A percentile compares a stretch with the other conserved stretches of the same genome.
phyloP scores from a whole-genome alignment of 495 filamentous ascomycete species.

The Hypomontagnella submonticulosa region DNA sequence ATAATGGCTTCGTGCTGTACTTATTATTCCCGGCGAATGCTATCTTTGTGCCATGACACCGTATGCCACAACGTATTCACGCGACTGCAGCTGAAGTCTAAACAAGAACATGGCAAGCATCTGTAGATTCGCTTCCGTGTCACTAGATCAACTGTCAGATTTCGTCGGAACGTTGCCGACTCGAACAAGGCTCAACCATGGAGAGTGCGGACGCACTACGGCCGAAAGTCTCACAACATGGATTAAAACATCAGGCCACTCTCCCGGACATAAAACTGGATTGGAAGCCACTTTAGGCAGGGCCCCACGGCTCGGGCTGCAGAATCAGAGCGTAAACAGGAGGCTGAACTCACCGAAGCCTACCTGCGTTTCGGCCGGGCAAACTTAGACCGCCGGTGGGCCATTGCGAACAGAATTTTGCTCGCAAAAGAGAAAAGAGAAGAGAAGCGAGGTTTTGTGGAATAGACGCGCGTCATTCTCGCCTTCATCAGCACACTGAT shows the following conservation, averaged over 20 bases:
- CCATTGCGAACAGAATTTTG: no score
- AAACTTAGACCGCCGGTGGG: no score
- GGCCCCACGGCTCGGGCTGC: neutral
- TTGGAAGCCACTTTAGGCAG: constrained; percentile 10
- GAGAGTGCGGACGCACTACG: constrained; percentile 5
- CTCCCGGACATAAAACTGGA: neutral
- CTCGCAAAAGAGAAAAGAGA: no score
- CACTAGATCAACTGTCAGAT: neutral
- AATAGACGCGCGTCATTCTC: neutral
- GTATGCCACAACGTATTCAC: neutral
- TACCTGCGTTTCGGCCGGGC: neutral
- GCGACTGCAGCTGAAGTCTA: neutral
- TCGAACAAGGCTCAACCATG: constrained; percentile 14
- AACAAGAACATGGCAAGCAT: neutral
- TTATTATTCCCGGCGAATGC: constrained; percentile 1
- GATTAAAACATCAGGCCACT: constrained; percentile 7
- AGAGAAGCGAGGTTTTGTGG: neutral
- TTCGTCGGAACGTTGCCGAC: constrained; percentile 7
- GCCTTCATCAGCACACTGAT: neutral
- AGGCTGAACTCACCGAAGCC: constrained; percentile 8
- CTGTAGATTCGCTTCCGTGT: neutral
- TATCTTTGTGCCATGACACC: neutral
- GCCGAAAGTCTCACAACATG: constrained; percentile 4
- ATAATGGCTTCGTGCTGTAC: neutral
- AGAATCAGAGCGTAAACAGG: constrained; percentile 1